Percentiles rank a stretch among this genome's conserved stretches.
Conservation (phyloP, 1,284 basidiomycete genomes). For the Thelephora terrestris region DNA sequence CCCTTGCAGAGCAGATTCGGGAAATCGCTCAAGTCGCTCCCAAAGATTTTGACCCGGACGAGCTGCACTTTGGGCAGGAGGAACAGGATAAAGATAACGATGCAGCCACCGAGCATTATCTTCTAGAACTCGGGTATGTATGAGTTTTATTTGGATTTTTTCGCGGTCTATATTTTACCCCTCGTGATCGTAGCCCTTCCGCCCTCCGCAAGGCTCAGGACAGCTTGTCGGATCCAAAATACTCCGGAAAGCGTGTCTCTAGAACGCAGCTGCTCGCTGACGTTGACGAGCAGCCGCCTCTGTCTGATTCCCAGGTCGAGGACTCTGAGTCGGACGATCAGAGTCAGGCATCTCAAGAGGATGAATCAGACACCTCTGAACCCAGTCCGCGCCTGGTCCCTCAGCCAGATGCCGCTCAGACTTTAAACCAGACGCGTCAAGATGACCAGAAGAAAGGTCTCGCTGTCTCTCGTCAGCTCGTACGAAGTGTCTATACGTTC, state of each 20-base stretch:
- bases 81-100: slow-evolving; percentile 16
- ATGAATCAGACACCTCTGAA: slow-evolving; percentile 6
- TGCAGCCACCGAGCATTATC: slow-evolving; percentile 64
- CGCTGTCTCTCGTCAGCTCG: slow-evolving; percentile 76
- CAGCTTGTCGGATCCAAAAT: slow-evolving; percentile 62
- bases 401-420: slow-evolving; percentile 36
- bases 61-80: slow-evolving; percentile 28
- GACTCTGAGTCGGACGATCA: slow-evolving; percentile 23
- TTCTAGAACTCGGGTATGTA: slow-evolving; percentile 61
- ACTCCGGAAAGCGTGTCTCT: slow-evolving; percentile 56
- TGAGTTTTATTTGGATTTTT: slow-evolving; percentile 4
- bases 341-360: slow-evolving; percentile 11
- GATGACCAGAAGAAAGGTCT: slow-evolving; percentile 69
- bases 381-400: slow-evolving; percentile 7
- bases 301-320: slow-evolving; percentile 23
- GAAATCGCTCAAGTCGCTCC: slow-evolving; percentile 66
- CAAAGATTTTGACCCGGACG: slow-evolving; percentile 74
- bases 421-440: slow-evolving; percentile 48
- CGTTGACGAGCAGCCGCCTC: slow-evolving; percentile 16
- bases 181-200: slow-evolving; percentile 42
- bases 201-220: slow-evolving; percentile 54
- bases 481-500: slow-evolving; percentile 27
- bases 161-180: slow-evolving; percentile 6
- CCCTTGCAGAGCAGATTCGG: slow-evolving; percentile 76
- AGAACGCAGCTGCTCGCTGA: slow-evolving; percentile 45